Conservation (phyloP, 805 yeast genomes). For the Nakazawaea wyomingensis region DNA sequence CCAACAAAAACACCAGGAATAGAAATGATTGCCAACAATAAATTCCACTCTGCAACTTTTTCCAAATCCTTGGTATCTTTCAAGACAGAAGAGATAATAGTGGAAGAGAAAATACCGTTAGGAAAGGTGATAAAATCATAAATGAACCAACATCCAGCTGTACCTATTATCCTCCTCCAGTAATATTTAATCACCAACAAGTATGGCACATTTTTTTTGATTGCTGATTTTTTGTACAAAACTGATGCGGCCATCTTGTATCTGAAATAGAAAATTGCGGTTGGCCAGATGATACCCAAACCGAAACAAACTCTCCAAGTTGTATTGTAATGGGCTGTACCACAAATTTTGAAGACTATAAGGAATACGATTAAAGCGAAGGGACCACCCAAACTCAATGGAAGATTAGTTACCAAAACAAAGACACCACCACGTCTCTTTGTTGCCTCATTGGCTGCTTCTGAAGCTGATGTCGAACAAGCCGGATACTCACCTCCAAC, state of each 20-base stretch:
- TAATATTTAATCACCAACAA: slow-evolving; percentile 56
- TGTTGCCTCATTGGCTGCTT: slow-evolving; percentile 64
- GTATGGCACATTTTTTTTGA: slow-evolving; percentile 54
- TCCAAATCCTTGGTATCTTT: slow-evolving; percentile 37
- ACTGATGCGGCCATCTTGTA: slow-evolving; percentile 62
- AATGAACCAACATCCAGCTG: slow-evolving; percentile 73
- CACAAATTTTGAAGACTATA: slow-evolving; percentile 59
- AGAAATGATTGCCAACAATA: slow-evolving; percentile 58
- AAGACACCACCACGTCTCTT: slow-evolving; percentile 62
- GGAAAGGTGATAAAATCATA: slow-evolving; percentile 82
- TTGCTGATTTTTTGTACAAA: slow-evolving; percentile 59
- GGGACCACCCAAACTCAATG: slow-evolving; percentile 76
- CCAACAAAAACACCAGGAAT: slow-evolving; percentile 73
- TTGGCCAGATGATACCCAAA: slow-evolving; percentile 63
- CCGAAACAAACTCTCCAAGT: slow-evolving; percentile 71
- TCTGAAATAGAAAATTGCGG: slow-evolving; percentile 67
- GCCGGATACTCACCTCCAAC: slow-evolving; percentile 77
- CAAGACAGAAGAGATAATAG: slow-evolving; percentile 54
- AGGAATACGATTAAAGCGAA: slow-evolving; percentile 62
- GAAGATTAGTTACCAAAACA: slow-evolving; percentile 65
- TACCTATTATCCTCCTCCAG: slow-evolving; percentile 65
- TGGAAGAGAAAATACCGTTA: slow-evolving; percentile 62
- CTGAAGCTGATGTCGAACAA: slow-evolving; percentile 62
- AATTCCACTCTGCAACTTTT: slow-evolving; percentile 67
- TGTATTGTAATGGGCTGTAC: slow-evolving; percentile 37